These are phyloP conservation scores for Vararia minispora DNA, from an alignment of 768 basidiomycete genomes.

Conservation along the genomic window DNA sequence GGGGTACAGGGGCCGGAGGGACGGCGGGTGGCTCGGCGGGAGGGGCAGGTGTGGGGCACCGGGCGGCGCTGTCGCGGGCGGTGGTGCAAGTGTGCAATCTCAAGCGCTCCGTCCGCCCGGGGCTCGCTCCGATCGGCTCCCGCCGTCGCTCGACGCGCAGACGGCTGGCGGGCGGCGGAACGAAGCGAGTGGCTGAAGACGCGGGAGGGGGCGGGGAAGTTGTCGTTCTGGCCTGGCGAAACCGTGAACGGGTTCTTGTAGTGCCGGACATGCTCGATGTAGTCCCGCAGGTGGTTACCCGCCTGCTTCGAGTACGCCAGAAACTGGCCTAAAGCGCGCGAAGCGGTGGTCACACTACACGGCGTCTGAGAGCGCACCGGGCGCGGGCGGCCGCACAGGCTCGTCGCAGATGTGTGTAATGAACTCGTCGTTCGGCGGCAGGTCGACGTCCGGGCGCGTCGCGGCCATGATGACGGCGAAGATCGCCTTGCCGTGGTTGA, in stretches of 20 bases:
- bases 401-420: conserved; percentile 75
- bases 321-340: conserved; percentile 81
- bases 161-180: no score
- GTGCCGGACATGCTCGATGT: conserved; percentile 75
- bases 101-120: no score
- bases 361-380: conserved; percentile 65
- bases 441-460: conserved; percentile 69
- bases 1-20: no score
- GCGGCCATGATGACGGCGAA: conserved; percentile 66
- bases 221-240: no score
- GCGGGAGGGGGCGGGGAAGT: no score
- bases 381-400: conserved; percentile 72
- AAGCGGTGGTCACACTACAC: conserved; percentile 87
- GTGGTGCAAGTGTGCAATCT: no score
- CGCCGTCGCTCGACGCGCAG: no score
- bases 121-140: no score
- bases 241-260: conserved; percentile 87
- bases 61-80: no score
- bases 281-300: conserved; percentile 62
- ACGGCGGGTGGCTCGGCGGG: no score
- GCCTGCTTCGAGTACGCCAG: conserved; percentile 58
- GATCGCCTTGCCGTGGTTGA: conserved; percentile 51
- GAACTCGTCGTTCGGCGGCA: conserved; percentile 70
- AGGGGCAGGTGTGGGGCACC: no score
- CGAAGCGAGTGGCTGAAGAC: no score